phyloP scores from a whole-genome alignment of 257 asterid genomes.

The Solanum raphanifolium region DNA sequence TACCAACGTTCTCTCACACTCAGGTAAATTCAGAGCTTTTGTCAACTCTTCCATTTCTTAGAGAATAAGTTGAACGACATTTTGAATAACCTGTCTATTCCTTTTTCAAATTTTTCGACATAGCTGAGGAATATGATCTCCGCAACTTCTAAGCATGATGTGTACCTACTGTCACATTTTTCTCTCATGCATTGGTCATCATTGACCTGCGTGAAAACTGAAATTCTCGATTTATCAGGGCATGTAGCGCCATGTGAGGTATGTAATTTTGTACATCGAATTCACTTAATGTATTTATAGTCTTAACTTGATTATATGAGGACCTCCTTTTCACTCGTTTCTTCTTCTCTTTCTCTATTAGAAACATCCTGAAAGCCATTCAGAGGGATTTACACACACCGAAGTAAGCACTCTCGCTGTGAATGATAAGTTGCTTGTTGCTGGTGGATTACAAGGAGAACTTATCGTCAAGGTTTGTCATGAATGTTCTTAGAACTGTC shows the following conservation, averaged over 20 bases:
- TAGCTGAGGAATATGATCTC: constrained; percentile 81
- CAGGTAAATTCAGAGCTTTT: constrained; percentile 31
- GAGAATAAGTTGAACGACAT: background rate
- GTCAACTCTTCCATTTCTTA: background rate
- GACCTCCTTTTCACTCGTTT: background rate
- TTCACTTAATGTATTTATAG: background rate
- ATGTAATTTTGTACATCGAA: constrained; percentile 1
- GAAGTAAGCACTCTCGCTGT: constrained; percentile 87
- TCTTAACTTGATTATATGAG: background rate
- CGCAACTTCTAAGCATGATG: constrained; percentile 89
- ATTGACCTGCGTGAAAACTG: constrained; percentile 41
- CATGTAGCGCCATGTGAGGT: constrained; percentile 85
- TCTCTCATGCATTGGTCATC: constrained; percentile 88
- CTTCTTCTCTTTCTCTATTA: constrained; percentile 4
- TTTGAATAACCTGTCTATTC: background rate
- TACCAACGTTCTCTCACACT: constrained; percentile 75
- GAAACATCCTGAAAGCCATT: constrained; percentile 90
- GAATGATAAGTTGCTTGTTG: constrained; percentile 19
- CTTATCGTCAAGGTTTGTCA: constrained; percentile 62
- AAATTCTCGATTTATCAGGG: constrained; percentile 78
- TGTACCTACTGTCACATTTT: constrained; percentile 70
- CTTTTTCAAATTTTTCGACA: background rate
- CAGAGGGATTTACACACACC: constrained; percentile 59
- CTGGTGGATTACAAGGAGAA: constrained; percentile 94
- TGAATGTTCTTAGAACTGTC: background rate